Percentiles rank a stretch among this genome's conserved stretches.
Conservation (phyloP, 345 rosid genomes). For the Clausena lansium region DNA sequence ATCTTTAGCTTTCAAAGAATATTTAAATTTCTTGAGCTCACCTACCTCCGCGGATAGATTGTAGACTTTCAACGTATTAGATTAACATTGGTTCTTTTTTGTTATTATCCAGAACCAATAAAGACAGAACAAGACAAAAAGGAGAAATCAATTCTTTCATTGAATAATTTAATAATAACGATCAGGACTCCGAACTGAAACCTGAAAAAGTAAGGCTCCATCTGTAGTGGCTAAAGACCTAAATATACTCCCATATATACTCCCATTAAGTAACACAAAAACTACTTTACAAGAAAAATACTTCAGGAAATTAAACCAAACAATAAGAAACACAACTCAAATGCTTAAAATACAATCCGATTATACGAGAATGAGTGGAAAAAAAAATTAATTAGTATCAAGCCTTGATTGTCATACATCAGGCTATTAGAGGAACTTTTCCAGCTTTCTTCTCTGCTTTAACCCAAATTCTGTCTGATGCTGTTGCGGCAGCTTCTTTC, state of each 20-base stretch:
- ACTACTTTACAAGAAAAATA: background rate
- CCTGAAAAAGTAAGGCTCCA: background rate
- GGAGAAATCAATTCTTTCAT: background rate
- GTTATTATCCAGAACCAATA: background rate
- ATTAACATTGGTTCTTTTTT: background rate
- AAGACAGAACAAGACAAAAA: background rate
- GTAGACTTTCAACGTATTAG: background rate
- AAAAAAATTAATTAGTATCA: background rate
- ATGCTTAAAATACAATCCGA: background rate
- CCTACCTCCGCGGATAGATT: background rate
- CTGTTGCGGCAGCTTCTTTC: background rate
- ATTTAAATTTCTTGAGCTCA: background rate
- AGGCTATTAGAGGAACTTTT: background rate
- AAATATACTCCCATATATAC: background rate
- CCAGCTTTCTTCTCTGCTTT: background rate
- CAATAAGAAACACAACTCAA: background rate
- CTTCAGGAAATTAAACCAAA: background rate
- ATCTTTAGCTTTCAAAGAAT: background rate
- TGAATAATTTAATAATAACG: background rate
- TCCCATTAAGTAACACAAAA: background rate
- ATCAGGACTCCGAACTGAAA: background rate
- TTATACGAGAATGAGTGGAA: background rate
- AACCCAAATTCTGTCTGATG: background rate
- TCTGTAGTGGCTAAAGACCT: background rate
- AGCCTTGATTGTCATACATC: background rate